These are phyloP conservation scores for Bipolaris victoriae DNA, from an alignment of 2,329 filamentous ascomycete genomes.

Conservation along the genomic window DNA sequence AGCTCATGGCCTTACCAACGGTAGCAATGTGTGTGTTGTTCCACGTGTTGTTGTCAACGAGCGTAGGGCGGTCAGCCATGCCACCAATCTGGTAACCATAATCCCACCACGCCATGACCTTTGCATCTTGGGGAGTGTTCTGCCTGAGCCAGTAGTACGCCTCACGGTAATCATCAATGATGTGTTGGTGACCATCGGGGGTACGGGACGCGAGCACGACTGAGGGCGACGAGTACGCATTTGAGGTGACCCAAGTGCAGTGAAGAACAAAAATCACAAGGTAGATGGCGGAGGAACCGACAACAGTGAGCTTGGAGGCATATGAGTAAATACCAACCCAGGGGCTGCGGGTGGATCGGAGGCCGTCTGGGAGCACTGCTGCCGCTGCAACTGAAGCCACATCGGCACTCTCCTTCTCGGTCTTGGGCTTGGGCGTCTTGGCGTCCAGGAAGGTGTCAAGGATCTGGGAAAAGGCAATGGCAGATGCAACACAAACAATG, in stretches of 20 bases:
- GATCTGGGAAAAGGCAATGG: conserved; percentile 84
- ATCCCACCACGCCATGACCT: conserved; percentile 99
- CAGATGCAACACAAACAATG: conserved; percentile 92
- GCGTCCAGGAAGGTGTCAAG: conserved; percentile 82
- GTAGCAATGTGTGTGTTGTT: conserved; percentile 99
- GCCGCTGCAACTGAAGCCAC: conserved; percentile 56
- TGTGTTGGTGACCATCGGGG: conserved; percentile 94
- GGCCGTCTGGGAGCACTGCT: conserved; percentile 57
- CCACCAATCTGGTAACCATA: conserved; percentile 99
- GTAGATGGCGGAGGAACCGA: conserved; percentile 75
- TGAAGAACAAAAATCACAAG: conserved; percentile 93
- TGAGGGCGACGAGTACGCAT: conserved; percentile 97
- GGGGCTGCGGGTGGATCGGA: conserved; percentile 75
- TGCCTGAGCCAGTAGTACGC: conserved; percentile 99
- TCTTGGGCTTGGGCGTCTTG: conserved; percentile 63
- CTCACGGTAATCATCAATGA: conserved; percentile 99
- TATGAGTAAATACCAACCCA: conserved; percentile 82
- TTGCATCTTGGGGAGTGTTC: conserved; percentile 92
- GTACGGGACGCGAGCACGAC: conserved; percentile 91
- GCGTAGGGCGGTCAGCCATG: conserved; percentile 95
- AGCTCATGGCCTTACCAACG: conserved; percentile 98
- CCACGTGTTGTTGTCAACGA: conserved; percentile 99
- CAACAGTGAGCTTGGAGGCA: conserved; percentile 79
- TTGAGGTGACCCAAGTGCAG: conserved; percentile 99
- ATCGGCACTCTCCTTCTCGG: conserved; percentile 47